Evolutionary conservation across 2,329 filamentous ascomycete species (phyloP).

Genomic region (Phyllosticta paracitricarpa): DNA sequence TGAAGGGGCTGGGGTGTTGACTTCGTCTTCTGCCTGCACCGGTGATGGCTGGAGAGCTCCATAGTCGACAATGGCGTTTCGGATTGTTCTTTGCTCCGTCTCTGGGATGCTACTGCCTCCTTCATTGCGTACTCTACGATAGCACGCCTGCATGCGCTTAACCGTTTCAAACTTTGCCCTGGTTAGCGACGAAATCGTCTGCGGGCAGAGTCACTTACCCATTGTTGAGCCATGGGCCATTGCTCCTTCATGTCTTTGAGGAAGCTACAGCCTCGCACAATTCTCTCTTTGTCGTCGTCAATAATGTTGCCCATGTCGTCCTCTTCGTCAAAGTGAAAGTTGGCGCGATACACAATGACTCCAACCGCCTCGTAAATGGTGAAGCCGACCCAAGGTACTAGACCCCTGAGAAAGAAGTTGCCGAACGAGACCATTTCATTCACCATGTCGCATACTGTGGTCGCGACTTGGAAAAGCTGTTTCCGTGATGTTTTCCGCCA

Average conservation of each 20-base stretch:
- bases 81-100: slow-evolving; percentile 25
- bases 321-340: slow-evolving; percentile 24
- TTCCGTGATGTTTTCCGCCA: slow-evolving; percentile 28
- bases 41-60: slow-evolving; percentile 30
- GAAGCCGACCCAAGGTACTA: slow-evolving; percentile 33
- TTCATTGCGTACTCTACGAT: slow-evolving; percentile 25
- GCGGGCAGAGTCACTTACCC: slow-evolving; percentile 17
- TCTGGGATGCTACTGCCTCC: slow-evolving; percentile 26
- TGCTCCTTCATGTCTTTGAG: slow-evolving; percentile 32
- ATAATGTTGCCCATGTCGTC: slow-evolving; percentile 24
- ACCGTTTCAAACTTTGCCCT: slow-evolving; percentile 28
- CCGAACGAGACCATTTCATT: slow-evolving; percentile 33
- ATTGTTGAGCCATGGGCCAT: slow-evolving; percentile 33
- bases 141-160: slow-evolving; percentile 33
- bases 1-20: neutral
- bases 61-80: slow-evolving; percentile 31
- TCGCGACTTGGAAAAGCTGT: slow-evolving; percentile 27
- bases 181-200: neutral
- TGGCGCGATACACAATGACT: slow-evolving; percentile 30
- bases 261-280: slow-evolving; percentile 28
- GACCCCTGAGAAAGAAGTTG: slow-evolving; percentile 29
- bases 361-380: slow-evolving; percentile 33
- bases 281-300: slow-evolving; percentile 23
- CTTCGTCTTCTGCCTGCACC: slow-evolving; percentile 24
- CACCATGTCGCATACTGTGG: slow-evolving; percentile 30